Base-by-base conservation (phyloP, 176 grass and related monocot species). In the Oryza nivara region DNA sequence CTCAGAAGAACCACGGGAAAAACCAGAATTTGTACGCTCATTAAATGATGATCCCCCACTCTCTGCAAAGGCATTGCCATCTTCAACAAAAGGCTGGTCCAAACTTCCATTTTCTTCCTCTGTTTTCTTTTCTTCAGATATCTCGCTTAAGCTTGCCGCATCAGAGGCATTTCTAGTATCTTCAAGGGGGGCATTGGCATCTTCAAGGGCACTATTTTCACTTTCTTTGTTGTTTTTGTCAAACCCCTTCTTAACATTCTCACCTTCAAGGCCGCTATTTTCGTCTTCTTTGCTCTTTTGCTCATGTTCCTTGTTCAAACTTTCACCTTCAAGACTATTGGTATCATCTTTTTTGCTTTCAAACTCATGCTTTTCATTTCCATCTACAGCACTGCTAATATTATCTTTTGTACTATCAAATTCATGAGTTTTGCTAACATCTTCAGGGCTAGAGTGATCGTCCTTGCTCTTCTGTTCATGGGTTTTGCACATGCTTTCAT, bases 1-100 rank as follows among this genome's bases (percentile, higher is more conserved):
- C 28, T 95, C 95, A 49, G 85, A 85, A 34, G 89, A 94, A 77
- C 88, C 88, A 80, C 45, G 78, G 85, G 91, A 95, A 44, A 94
- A 95, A 74, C 76, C 91, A 88, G 91, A 86, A 85, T 89, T 85
- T 77, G 89, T 82, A 75, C 80, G 87, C 38, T 48, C 90, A 48
- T 87, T 85, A 83, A 92, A 78, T 78, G 92, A 91, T 45, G 91
- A 87, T 64, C 89, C 91, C 67, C 89, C 91, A 80, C 83, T 87
- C 80, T 85, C 90, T 66, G 66, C 72, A 20, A 78, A 65, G 9
- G 68, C 82, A 86, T 89, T 78, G 40, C 40, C 67, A 83, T 92
- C 82, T 79, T 86, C 86, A 79, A 41, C 65, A 71, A 67, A 89
- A 65, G 81, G 43, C 16, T 72, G 49, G 32, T 89, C 75, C 23